Evolutionary conservation across 1,284 basidiomycete species (phyloP), one percentile per base, ranked within the genome.

Genomic region (Cutaneotrichosporon arboriforme): DNA sequence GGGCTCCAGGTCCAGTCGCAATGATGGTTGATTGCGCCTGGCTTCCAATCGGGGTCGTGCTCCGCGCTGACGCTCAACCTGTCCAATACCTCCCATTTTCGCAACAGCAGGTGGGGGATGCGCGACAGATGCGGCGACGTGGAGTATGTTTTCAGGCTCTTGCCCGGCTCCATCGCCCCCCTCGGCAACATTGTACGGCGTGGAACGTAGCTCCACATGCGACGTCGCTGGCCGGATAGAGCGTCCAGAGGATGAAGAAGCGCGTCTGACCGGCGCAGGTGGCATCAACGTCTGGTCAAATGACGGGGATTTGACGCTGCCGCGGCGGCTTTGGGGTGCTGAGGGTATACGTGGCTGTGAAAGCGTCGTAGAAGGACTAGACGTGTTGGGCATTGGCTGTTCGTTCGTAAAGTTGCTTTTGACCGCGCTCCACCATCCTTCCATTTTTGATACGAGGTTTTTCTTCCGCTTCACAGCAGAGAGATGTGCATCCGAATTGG

Each of bases 401-500:
- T 65, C 69, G 8, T 67, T 57, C 7, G 59, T 65, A 42, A 77
- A 76, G 52, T 75, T 76, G 55, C 67, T 70, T 52, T 76, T 76
- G 35, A 77, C 76, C 21, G 76, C 70, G 35, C 68, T 74, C 76
- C 76, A 77, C 76, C 76, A 77, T 2, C 76, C 76, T 59, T 77
- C 76, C 66, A 77, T 76, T 57, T 77, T 77, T 35, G 59, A 67
- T 22, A 72, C 74, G 35, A 77, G 51, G 23, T 74, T 74, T 61
- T 74, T 73, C 64, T 73, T 75, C 42, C 67, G 66, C 55, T 68
- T 69, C 22, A 48, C 18, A 0, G 49, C 54, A 2, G 55, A 36
- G 8, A 42, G n/a, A 5, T 52, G 49, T 3, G 49, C 36, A n/a
- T 58, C 57, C 5, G 50, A 18, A 13, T 43, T 45, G 1, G 57